Evolutionary conservation across 805 yeast species (phyloP).

Genomic region (Nakazawaea ishiwadae): DNA sequence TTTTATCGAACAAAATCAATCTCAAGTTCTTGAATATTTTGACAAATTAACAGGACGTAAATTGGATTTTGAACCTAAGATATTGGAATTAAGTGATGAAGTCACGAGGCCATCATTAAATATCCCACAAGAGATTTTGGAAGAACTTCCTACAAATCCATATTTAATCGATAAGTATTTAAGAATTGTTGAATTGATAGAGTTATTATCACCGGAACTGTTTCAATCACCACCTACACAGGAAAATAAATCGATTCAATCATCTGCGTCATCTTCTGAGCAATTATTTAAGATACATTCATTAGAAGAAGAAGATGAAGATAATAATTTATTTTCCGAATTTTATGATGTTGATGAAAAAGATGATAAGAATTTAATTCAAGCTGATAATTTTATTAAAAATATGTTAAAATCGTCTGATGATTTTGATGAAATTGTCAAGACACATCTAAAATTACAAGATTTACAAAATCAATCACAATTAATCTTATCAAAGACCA

Average conservation of each 20-base stretch:
- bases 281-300: conserved; percentile 14
- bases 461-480: conserved; percentile 38
- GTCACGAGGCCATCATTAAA: conserved; percentile 54
- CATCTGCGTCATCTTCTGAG: conserved; percentile 16
- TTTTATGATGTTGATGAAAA: conserved; percentile 23
- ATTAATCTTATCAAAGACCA: conserved; percentile 27
- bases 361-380: conserved; percentile 53
- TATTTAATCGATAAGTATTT: conserved; percentile 63
- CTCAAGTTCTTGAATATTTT: conserved; percentile 62
- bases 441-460: conserved; percentile 35
- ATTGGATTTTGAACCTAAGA: conserved; percentile 58
- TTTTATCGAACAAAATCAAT: conserved; percentile 55
- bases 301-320: conserved; percentile 16
- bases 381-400: conserved; percentile 55
- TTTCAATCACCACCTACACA: conserved; percentile 17
- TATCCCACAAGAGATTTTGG: conserved; percentile 45
- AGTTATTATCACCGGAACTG: conserved; percentile 30
- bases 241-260: conserved; percentile 19
- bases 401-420: conserved; percentile 25
- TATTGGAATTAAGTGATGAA: conserved; percentile 50
- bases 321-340: conserved; percentile 26
- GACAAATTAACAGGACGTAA: conserved; percentile 68
- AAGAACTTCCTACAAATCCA: conserved; percentile 65
- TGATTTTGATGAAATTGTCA: conserved; percentile 29
- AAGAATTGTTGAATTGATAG: conserved; percentile 53